phyloP scores from a whole-genome alignment of 1,284 basidiomycete genomes.

The Pyrrhoderma noxium region DNA sequence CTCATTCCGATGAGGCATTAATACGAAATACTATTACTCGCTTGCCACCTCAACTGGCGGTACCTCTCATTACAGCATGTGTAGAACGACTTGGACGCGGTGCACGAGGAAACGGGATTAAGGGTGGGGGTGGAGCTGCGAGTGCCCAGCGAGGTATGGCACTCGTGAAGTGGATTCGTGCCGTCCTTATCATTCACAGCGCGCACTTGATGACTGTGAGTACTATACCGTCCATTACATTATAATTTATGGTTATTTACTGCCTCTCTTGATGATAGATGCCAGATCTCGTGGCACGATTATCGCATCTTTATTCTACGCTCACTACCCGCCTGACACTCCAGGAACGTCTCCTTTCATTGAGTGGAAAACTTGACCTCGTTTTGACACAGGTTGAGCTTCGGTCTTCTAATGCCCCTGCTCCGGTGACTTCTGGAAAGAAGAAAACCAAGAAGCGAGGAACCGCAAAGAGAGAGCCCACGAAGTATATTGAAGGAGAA shows the following conservation, averaged over 20 bases:
- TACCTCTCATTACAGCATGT: conserved; percentile 84
- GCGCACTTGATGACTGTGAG: conserved; percentile 91
- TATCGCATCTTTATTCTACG: conserved; percentile 80
- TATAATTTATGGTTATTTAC: conserved; percentile 15
- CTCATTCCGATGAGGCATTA: conserved; percentile 74
- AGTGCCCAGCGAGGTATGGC: conserved; percentile 82
- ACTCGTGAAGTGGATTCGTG: conserved; percentile 85
- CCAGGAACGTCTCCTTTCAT: conserved; percentile 78
- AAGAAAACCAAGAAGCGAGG: conserved; percentile 28
- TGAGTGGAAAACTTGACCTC: conserved; percentile 89
- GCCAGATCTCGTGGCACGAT: conserved; percentile 76
- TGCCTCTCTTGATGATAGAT: conserved; percentile 42
- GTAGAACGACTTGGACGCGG: conserved; percentile 86
- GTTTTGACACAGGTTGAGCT: conserved; percentile 92
- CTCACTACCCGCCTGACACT: conserved; percentile 75
- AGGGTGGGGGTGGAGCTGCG: conserved; percentile 75
- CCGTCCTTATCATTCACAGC: conserved; percentile 82
- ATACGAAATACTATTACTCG: conserved; percentile 87
- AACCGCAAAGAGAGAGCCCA: conserved; percentile 32
- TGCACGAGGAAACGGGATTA: conserved; percentile 60
- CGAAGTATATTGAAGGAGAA: conserved; percentile 47
- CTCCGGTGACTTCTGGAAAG: conserved; percentile 40
- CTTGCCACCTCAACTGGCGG: conserved; percentile 83
- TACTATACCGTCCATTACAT: conserved; percentile 18
- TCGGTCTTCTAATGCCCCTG: conserved; percentile 58